Base-by-base conservation (phyloP, 176 grass and related monocot species). In the Coix lacrymajobi region DNA sequence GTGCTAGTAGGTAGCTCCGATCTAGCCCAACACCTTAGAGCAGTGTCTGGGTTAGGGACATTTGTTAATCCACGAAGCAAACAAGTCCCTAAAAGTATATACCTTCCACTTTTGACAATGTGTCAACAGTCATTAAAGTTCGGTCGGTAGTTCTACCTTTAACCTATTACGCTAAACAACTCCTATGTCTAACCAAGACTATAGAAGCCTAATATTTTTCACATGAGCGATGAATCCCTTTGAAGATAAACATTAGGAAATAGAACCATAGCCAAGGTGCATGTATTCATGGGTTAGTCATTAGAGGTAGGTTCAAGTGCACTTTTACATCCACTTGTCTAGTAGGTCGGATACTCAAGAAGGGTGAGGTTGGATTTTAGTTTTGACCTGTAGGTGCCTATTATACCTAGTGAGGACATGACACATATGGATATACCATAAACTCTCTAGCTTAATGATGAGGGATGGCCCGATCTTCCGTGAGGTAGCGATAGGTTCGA, bases 291-390 rank as follows among this genome's bases (percentile, higher is more conserved):
- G 45, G 15, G 15, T 17, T 17, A 43, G 3, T 17, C 4, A 49
- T 19, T 7, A 49, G 16, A 49, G 46, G 46, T 0, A 7, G 6
- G 16, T 7, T 7, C 16, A 19, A 49, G 16, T 5, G 1, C 5
- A 49, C 4, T 9, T 57, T n/a, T 57, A 8, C 3, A 57, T 20
- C 2, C 22, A 57, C 22, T 57, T 54, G 51, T 54, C 49, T 7
- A 20, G 6, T 20, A 17, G 45, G 4, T 2, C 1, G 0, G 0
- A 48, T 16, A 20, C 6, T 51, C 3, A 8, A 6, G 17, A 0
- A 0, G 19, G 49, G 49, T 2, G 0, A 52, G 51, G 20, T 56
- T 10, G 20, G 7, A n/a, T 56, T n/a, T 56, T 56, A 9, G 51
- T n/a, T 20, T 56, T n/a, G 19, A 9, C 51, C 8, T 2, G n/a